Base-by-base conservation (phyloP, 768 basidiomycete genomes). In the Boletus bicolor region DNA sequence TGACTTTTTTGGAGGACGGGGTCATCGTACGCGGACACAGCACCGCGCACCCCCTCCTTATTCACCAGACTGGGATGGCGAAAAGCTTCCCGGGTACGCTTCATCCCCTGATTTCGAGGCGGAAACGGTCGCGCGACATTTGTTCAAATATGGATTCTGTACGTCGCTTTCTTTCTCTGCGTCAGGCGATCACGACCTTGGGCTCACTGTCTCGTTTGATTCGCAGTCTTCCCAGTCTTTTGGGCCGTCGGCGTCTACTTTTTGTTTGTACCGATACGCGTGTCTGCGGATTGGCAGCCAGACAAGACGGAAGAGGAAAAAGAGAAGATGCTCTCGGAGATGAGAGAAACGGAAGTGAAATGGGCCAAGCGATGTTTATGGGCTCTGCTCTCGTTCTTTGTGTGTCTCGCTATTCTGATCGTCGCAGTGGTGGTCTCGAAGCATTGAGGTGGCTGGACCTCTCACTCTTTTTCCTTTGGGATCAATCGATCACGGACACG, bases 101-200 rank as follows among this genome's bases (percentile, higher is more conserved):
- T 34, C 58, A 62, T 52, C 73, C 57, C 49, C 67, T 68, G 34
- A 73, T 54, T 69, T 72, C 21, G 82, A 86, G 71, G 76, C 77
- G 35, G 68, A 75, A 5, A 85, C 83, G 26, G 78, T 85, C 47
- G 81, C 84, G 7, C 77, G 79, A 70, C 82, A 79, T 65, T 68
- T 86, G 44, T 85, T 86, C 73, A 81, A 79, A 62, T 84, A 84
- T 55, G 82, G 83, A 43, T 85, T 86, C 63, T 64, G 84, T 85
- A 61, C 64, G 84, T 50, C 0, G 11, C 8, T 8, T 8, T 15
- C 4, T 30, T 26, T 26, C 5, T 15, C 19, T 26, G 11, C 21
- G 3, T 12, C 4, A 7, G 15, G 34, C 7, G 39, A 28, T 34
- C 10, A 15, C 19, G 3, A 5, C 14, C 8, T 17, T 28, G 26